Evolutionary conservation across 2,329 filamentous ascomycete species (phyloP), one percentile per base, ranked within the genome.

Genomic region (Fusarium austroafricanum): DNA sequence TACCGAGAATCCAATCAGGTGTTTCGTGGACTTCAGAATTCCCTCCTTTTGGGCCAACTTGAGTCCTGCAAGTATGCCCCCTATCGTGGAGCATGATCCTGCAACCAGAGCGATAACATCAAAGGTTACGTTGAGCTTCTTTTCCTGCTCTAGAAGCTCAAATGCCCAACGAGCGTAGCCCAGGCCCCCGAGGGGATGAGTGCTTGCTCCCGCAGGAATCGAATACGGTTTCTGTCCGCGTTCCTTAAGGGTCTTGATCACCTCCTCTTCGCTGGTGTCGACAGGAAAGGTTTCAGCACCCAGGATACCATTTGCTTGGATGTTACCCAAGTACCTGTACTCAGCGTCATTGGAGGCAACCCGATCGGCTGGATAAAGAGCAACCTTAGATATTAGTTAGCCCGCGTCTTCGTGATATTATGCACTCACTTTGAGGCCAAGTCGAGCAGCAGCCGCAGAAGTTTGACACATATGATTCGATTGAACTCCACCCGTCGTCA

Each of bases 391-490:
- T 2, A 20, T 47, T 11, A 20, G 31, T 37, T 8, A 64, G 21
- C 10, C 1, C 2, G 2, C 5, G 10, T 14, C 6, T 14, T 9
- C 2, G 9, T 1, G 1, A n/a, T 12, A 4, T 2, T 3, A 6
- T 3, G 10, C 3, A 33, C 35, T 8, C 12, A 67, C 65, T 21
- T 65, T 28, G 0, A 67, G 65, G 3, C 65, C 65, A 26, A 67
- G 59, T 26, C 59, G 49, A 31, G 59, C 47, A 7, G 64, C 64
- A 23, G 65, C 65, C 14, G 65, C 65, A 33, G 65, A 54, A 11
- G 65, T 68, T 29, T 67, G 65, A 9, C 64, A 68, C 65, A 67
- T 67, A 7, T 67, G 65, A 12, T 67, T 67, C 5, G 64, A 68
- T 9, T 67, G 65, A 3, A 67, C 31, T 5, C 64, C 64, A 2